A percentile compares a stretch with the other conserved stretches of the same genome.
Conservation (phyloP, 2,329 filamentous ascomycete species). For the Apiospora hydei region DNA sequence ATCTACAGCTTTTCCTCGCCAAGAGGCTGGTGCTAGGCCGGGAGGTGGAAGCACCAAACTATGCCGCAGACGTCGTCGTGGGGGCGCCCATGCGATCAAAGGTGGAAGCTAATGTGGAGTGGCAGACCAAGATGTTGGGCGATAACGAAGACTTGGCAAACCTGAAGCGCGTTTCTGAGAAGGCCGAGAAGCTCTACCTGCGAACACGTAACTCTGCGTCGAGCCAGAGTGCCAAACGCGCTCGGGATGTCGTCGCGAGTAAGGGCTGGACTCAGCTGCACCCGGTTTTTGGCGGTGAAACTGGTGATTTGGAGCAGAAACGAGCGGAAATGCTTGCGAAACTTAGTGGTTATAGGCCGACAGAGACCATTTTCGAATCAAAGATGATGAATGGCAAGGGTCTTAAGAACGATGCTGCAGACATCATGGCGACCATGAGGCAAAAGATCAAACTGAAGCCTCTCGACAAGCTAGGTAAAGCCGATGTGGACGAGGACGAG, state of each 20-base stretch:
- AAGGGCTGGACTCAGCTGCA: slow-evolving; percentile 79
- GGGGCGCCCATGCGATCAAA: slow-evolving; percentile 77
- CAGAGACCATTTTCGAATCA: slow-evolving; percentile 92
- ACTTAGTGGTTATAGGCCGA: slow-evolving; percentile 86
- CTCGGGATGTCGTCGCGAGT: slow-evolving; percentile 77
- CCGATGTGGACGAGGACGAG: not conserved
- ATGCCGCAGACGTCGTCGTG: slow-evolving; percentile 82
- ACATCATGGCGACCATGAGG: slow-evolving; percentile 64
- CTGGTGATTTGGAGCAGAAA: slow-evolving; percentile 70
- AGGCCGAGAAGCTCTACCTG: slow-evolving; percentile 93
- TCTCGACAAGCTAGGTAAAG: slow-evolving; percentile 41
- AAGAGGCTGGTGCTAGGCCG: slow-evolving; percentile 81
- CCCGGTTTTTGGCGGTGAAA: slow-evolving; percentile 78
- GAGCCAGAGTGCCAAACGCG: slow-evolving; percentile 85
- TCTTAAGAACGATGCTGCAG: slow-evolving; percentile 57
- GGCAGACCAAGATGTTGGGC: slow-evolving; percentile 78
- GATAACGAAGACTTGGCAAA: slow-evolving; percentile 77
- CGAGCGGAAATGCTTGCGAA: slow-evolving; percentile 86
- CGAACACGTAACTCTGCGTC: slow-evolving; percentile 91
- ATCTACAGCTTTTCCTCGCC: slow-evolving; percentile 94
- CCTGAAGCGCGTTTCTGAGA: slow-evolving; percentile 76
- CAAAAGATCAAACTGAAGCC: slow-evolving; percentile 59
- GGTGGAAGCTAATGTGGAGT: slow-evolving; percentile 80
- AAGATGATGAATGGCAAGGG: slow-evolving; percentile 27
- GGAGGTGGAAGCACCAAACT: slow-evolving; percentile 68